phyloP scores from a whole-genome alignment of 2,329 filamentous ascomycete species.

The Venturia aucupariae region DNA sequence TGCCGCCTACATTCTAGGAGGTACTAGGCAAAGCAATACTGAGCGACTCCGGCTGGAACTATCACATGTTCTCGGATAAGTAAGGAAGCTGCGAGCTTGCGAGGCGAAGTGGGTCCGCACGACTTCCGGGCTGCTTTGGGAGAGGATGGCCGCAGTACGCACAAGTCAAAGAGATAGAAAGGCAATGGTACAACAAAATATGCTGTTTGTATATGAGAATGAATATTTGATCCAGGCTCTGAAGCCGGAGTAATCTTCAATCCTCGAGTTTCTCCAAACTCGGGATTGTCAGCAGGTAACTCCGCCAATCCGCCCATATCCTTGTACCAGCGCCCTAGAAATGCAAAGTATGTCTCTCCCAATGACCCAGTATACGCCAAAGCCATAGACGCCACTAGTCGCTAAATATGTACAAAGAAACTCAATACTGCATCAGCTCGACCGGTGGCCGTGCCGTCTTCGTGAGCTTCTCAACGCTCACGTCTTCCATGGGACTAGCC shows the following conservation, averaged over 20 bases:
- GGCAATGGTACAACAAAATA: background rate
- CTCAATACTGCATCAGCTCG: conserved; percentile 26
- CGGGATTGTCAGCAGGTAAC: background rate
- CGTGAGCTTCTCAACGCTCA: conserved; percentile 15
- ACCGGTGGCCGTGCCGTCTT: conserved; percentile 31
- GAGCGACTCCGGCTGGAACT: background rate
- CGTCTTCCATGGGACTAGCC: conserved; percentile 36
- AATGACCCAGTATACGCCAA: background rate
- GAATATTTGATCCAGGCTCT: background rate
- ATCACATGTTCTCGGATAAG: background rate
- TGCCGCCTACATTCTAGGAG: background rate
- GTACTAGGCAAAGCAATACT: background rate
- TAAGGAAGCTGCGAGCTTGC: background rate
- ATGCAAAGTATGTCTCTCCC: background rate
- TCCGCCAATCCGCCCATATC: background rate
- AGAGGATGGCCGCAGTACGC: background rate
- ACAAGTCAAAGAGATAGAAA: background rate
- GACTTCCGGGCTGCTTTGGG: background rate
- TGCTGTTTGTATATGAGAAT: background rate
- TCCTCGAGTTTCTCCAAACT: background rate
- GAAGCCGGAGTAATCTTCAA: background rate
- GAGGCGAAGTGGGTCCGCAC: background rate
- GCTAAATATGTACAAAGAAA: background rate
- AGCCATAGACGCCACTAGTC: background rate
- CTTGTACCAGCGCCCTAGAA: background rate